phyloP scores from a whole-genome alignment of 768 basidiomycete genomes.

The Rhizopogon roseolus region DNA sequence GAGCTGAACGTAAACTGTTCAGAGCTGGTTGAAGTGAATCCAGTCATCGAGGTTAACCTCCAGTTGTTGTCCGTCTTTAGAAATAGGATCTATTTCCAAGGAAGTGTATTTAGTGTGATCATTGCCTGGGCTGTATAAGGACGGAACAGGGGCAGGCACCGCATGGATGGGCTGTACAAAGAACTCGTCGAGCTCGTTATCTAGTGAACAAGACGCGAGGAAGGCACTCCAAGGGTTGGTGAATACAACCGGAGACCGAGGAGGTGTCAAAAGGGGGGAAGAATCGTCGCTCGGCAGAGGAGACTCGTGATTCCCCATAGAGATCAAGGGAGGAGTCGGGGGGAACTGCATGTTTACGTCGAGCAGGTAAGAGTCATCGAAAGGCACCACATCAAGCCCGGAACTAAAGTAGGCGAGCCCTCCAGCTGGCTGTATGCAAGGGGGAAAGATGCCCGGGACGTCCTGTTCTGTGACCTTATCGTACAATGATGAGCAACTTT shows the following conservation, averaged over 20 bases:
- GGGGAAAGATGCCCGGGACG: constrained; percentile 9
- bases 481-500: background rate
- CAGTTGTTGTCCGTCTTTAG: background rate
- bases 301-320: constrained; percentile 7
- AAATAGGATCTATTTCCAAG: background rate
- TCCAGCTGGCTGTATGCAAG: constrained; percentile 16
- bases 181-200: constrained; percentile 19
- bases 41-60: background rate
- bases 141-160: background rate
- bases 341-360: constrained; percentile 2
- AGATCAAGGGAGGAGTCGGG: constrained; percentile 5
- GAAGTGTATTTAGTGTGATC: background rate
- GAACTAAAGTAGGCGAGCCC: constrained; percentile 22
- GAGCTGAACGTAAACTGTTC: background rate
- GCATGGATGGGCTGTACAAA: constrained; percentile 23
- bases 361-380: constrained; percentile 22
- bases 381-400: constrained; percentile 24
- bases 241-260: constrained; percentile 21
- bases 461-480: constrained; percentile 1
- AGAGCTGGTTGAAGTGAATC: background rate
- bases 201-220: background rate
- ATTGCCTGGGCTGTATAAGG: background rate
- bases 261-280: constrained; percentile 7
- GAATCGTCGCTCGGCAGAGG: constrained; percentile 2
- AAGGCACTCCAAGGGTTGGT: constrained; percentile 17